A percentile compares a stretch with the other conserved stretches of the same genome.
Evolutionary conservation across 2,329 filamentous ascomycete genomes (phyloP).

Genomic region (Calonectria multiphialidica): DNA sequence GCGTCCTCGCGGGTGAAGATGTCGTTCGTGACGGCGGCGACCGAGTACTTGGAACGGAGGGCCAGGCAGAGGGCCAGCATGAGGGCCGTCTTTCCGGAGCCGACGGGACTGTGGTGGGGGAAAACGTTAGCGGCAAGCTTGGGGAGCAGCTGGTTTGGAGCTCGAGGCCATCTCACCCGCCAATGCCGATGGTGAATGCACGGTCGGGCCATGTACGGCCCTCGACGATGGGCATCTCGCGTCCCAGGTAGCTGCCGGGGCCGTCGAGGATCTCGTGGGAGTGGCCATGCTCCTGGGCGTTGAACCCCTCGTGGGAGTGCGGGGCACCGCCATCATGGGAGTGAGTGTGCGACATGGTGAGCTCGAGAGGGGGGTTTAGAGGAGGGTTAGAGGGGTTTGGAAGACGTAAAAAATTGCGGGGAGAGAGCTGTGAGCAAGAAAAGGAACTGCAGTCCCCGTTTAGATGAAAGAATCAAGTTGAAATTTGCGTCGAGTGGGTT

Average conservation of each 20-base stretch:
- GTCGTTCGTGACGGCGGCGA: slow-evolving; percentile 98
- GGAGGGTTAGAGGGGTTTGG: background rate
- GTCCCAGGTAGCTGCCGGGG: slow-evolving; percentile 87
- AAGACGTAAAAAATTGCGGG: background rate
- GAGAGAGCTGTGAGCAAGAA: background rate
- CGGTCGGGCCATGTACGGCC: slow-evolving; percentile 89
- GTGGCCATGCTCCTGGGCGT: slow-evolving; percentile 85
- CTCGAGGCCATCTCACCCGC: slow-evolving; percentile 73
- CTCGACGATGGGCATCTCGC: slow-evolving; percentile 94
- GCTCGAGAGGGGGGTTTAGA: background rate
- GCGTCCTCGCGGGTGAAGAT: slow-evolving; percentile 99
- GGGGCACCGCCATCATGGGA: slow-evolving; percentile 67
- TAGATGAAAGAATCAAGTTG: slow-evolving; percentile 6
- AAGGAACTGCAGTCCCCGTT: background rate
- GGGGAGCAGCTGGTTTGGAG: no score
- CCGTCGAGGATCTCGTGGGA: slow-evolving; percentile 95
- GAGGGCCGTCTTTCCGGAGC: slow-evolving; percentile 95
- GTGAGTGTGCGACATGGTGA: slow-evolving; percentile 57
- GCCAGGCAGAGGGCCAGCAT: slow-evolving; percentile 94
- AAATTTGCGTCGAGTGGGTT: background rate
- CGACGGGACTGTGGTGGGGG: slow-evolving; percentile 77
- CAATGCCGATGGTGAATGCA: slow-evolving; percentile 97
- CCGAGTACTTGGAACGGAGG: slow-evolving; percentile 83
- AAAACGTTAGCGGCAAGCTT: background rate
- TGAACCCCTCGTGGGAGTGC: slow-evolving; percentile 68